Evolutionary conservation across 2,329 filamentous ascomycete genomes (phyloP).

Genomic region (Fusarium guadeloupense): DNA sequence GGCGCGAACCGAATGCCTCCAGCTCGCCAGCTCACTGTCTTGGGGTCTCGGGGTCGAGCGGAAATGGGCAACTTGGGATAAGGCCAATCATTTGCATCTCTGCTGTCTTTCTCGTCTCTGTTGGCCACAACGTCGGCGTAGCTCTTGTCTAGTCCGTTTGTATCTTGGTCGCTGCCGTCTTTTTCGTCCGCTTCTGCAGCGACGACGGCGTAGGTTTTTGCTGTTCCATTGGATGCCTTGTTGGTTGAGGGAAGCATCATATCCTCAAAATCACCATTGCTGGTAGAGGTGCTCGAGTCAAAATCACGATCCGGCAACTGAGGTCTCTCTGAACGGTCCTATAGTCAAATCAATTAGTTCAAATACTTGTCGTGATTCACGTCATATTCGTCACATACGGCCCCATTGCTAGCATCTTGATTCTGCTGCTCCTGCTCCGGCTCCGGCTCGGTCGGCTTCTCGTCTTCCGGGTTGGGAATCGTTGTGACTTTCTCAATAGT

Average conservation of each 20-base stretch:
- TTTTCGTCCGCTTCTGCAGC: constrained; percentile 15
- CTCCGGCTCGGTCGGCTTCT: constrained; percentile 22
- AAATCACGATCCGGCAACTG: constrained; percentile 21
- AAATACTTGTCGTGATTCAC: not conserved
- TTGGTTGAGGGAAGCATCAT: constrained; percentile 24
- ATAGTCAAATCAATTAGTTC: constrained; percentile 6
- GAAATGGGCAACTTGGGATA: constrained; percentile 45
- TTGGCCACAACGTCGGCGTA: constrained; percentile 37
- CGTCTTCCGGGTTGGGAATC: constrained; percentile 28
- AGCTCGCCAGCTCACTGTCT: constrained; percentile 48
- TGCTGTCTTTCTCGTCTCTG: constrained; percentile 11
- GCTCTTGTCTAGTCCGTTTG: constrained; percentile 19
- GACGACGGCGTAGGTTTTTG: constrained; percentile 20
- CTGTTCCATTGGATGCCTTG: constrained; percentile 2
- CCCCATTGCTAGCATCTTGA: constrained; percentile 1
- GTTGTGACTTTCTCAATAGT: constrained; percentile 38
- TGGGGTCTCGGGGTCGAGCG: constrained; percentile 30
- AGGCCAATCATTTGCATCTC: constrained; percentile 21
- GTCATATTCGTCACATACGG: constrained; percentile 11
- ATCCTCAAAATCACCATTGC: constrained; percentile 33
- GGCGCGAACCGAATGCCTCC: constrained; percentile 84
- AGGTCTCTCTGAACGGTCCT: constrained; percentile 9
- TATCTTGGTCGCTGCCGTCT: not conserved
- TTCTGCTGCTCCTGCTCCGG: constrained; percentile 5
- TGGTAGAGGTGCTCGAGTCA: constrained; percentile 26